Base-by-base conservation (phyloP, 768 basidiomycete genomes). In the Mycena leptocephala region DNA sequence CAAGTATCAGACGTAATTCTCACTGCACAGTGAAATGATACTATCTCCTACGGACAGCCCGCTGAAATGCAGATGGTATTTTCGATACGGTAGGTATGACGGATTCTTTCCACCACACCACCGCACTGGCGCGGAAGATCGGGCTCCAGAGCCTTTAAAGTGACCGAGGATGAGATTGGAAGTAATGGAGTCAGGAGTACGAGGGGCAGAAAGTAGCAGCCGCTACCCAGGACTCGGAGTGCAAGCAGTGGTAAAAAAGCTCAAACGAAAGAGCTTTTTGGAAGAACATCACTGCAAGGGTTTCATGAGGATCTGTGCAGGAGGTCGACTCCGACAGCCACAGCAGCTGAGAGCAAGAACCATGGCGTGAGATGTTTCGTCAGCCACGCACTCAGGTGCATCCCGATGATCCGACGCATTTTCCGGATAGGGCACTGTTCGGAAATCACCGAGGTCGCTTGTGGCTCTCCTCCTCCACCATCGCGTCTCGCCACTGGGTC, bases 1-100 rank as follows among this genome's bases (percentile, higher is more conserved):
- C 28, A 65, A 48, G 32, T 48, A 65, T 65, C 63, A 65, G 30
- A 65, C 48, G 53, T 67, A 53, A 51, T 67, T 39, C 20, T 53
- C 65, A 24, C 65, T 53, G 65, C 65, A 67, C 65, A 67, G 32
- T 67, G 32, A 67, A 53, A 64, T 64, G 63, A n/a, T n/a, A n/a
- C 26, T 67, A 48, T 32, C 33, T 67, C 65, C 33, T 67, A 39
- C 51, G 65, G 48, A 48, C 63, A 64, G 65, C 33, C 48, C 32
- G 65, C 65, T 67, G 24, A 53, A 67, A 53, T 67, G 48, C 48
- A 53, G 51, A 67, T 51, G 65, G 51, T 67, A 67, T 53, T 67
- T 67, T 67, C 37, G 65, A 53, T 67, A 67, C 65, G 46, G 65
- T 48, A 48, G 46, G 63, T 32, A 48, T 48, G 63, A 32, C 63